Conservation (phyloP, 257 asterid species). For the Plantago major region DNA sequence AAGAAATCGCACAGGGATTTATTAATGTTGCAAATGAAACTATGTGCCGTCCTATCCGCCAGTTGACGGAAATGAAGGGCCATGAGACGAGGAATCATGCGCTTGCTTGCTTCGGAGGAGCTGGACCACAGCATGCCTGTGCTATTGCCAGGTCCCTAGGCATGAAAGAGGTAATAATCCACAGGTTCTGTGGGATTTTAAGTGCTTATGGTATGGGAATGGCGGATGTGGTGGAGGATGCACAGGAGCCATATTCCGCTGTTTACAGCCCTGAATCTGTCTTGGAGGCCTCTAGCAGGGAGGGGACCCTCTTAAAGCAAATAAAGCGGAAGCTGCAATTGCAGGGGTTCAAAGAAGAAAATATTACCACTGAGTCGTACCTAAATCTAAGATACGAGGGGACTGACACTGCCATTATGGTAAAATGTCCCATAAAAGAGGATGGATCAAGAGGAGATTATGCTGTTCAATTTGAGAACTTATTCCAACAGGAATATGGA, state of each 20-base stretch:
- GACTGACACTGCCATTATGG: slow-evolving; percentile 93
- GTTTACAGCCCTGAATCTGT: slow-evolving; percentile 70
- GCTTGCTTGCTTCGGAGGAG: slow-evolving; percentile 98
- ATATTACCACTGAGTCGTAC: slow-evolving; percentile 65
- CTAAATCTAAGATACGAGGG: slow-evolving; percentile 93
- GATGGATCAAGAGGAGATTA: slow-evolving; percentile 71
- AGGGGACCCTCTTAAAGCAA: slow-evolving; percentile 46
- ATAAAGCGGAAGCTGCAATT: slow-evolving; percentile 56
- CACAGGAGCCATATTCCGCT: slow-evolving; percentile 84
- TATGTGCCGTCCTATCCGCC: slow-evolving; percentile 96
- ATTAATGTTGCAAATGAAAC: slow-evolving; percentile 91
- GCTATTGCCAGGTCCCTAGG: slow-evolving; percentile 97
- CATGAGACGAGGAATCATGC: slow-evolving; percentile 90
- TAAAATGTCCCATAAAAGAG: slow-evolving; percentile 42
- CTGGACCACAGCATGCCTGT: slow-evolving; percentile 98
- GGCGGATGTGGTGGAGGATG: slow-evolving; percentile 96
- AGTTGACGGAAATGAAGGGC: slow-evolving; percentile 96
- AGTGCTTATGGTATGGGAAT: slow-evolving; percentile 99
- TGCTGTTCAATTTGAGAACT: slow-evolving; percentile 65
- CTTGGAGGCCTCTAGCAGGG: slow-evolving; percentile 61
- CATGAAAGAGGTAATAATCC: slow-evolving; percentile 88
- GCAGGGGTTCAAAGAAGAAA: slow-evolving; percentile 77
- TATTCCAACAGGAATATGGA: slow-evolving; percentile 90
- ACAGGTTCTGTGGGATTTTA: slow-evolving; percentile 87
- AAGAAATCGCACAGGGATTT: slow-evolving; percentile 89